Conservation (phyloP, 192 early-diverging fungal genomes). For the Chytriomyces sp. region DNA sequence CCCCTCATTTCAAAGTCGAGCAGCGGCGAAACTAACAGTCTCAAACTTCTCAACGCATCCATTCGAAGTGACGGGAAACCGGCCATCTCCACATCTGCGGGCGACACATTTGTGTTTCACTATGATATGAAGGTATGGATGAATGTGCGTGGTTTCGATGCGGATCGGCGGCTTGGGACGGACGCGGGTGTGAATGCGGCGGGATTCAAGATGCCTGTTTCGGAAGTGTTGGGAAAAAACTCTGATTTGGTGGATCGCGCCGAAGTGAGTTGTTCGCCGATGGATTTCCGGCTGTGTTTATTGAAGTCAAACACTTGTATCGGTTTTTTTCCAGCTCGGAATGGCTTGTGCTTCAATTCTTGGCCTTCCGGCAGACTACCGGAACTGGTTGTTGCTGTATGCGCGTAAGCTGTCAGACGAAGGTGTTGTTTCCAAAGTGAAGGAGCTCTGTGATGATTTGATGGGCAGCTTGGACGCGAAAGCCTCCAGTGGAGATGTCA, state of each 20-base stretch:
- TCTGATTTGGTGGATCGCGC: constrained; percentile 19
- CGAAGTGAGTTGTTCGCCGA: constrained; percentile 14
- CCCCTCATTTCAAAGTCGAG: constrained; percentile 61
- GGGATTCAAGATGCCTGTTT: constrained; percentile 17
- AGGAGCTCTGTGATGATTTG: constrained; percentile 71
- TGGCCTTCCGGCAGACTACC: constrained; percentile 61
- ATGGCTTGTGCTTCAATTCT: constrained; percentile 54
- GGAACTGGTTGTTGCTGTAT: constrained; percentile 62
- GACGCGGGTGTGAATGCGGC: constrained; percentile 1
- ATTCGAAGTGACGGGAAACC: constrained; percentile 65
- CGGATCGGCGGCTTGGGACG: constrained; percentile 2
- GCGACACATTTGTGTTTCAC: constrained; percentile 69
- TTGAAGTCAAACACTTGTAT: constrained; percentile 4
- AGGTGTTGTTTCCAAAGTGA: constrained; percentile 56
- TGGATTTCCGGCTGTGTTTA: no score
- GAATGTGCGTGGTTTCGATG: constrained; percentile 55
- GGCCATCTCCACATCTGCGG: constrained; percentile 62
- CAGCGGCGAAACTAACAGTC: constrained; percentile 24
- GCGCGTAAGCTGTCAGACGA: constrained; percentile 69
- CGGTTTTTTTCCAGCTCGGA: constrained; percentile 46
- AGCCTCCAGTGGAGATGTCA: background rate
- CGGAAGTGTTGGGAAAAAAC: constrained; percentile 23
- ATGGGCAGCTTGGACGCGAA: constrained; percentile 36
- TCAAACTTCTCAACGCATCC: constrained; percentile 56
- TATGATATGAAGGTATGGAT: constrained; percentile 68